Conservation (phyloP, 208 protist genomes). For the Trichomonas vaginalis region DNA sequence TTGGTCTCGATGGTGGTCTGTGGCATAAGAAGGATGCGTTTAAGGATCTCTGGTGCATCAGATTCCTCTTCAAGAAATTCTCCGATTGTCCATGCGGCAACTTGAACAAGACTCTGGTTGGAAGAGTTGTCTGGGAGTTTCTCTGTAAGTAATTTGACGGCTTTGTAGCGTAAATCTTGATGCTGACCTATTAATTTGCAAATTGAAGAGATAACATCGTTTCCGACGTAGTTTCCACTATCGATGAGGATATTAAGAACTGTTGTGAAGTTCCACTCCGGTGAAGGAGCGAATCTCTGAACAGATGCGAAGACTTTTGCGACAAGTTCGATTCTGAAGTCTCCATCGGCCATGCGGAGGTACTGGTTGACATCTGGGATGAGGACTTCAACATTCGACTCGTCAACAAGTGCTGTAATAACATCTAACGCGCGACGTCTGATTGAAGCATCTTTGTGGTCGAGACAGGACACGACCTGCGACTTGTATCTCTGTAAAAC, state of each 20-base stretch:
- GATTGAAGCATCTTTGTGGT: not conserved
- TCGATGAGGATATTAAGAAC: not conserved
- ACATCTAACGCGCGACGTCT: not conserved
- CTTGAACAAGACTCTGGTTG: not conserved
- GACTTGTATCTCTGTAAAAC: not conserved
- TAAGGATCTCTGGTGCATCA: not conserved
- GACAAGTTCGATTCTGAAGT: not conserved
- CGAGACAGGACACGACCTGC: not conserved
- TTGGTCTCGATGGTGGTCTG: not conserved
- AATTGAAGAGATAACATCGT: not conserved
- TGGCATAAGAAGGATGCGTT: not conserved
- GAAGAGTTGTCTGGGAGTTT: not conserved
- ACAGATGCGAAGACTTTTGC: not conserved
- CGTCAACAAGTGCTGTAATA: not conserved
- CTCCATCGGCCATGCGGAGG: not conserved
- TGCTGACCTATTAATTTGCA: not conserved
- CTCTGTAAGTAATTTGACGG: not conserved
- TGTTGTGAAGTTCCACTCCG: not conserved
- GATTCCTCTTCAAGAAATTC: not conserved
- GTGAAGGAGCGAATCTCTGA: not conserved
- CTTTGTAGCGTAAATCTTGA: not conserved
- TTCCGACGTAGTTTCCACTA: not conserved
- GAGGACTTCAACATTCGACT: not conserved
- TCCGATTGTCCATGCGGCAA: not conserved
- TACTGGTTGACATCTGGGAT: not conserved